Percentiles rank a stretch among this genome's conserved stretches.
Conservation (phyloP, 108 stramenopile genomes). For the Pseudonitzschia multiseries region DNA sequence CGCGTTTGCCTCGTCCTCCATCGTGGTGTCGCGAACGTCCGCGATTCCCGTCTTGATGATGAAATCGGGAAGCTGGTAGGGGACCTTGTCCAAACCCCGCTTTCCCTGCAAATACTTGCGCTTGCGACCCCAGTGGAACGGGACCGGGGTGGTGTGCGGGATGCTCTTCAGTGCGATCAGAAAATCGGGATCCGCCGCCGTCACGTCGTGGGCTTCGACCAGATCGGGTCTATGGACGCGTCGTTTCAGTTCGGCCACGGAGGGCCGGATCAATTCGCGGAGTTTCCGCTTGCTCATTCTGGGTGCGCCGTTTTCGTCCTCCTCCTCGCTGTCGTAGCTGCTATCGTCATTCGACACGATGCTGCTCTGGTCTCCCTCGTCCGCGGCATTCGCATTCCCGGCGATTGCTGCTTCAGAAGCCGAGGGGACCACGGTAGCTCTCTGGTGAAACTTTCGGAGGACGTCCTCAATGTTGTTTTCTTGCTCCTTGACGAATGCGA, state of each 20-base stretch:
- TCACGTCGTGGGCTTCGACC: constrained; percentile 98
- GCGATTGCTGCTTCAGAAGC: constrained; percentile 39
- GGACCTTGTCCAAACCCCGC: constrained; percentile 92
- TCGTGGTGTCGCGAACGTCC: constrained; percentile 83
- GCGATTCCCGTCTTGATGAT: constrained; percentile 97
- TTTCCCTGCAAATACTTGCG: constrained; percentile 98
- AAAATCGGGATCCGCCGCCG: constrained; percentile 92
- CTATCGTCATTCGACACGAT: constrained; percentile 32
- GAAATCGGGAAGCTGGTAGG: constrained; percentile 96
- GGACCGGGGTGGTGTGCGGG: constrained; percentile 93
- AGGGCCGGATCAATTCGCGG: constrained; percentile 80
- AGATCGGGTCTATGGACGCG: constrained; percentile 83
- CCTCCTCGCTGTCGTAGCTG: constrained; percentile 11
- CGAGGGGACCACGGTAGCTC: constrained; percentile 41
- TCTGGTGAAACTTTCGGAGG: constrained; percentile 61
- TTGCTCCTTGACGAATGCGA: constrained; percentile 16
- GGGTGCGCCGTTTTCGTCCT: constrained; percentile 39
- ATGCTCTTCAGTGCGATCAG: constrained; percentile 86
- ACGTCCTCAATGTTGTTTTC: constrained; percentile 43
- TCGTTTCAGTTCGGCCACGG: constrained; percentile 96
- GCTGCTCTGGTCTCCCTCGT: constrained; percentile 15
- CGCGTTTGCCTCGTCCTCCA: constrained; percentile 80
- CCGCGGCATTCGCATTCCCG: constrained; percentile 34
- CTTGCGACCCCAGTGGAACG: constrained; percentile 97
- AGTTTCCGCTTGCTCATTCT: constrained; percentile 82